Evolutionary conservation across 768 basidiomycete species (phyloP).

Genomic region (Lactarius evosmus): DNA sequence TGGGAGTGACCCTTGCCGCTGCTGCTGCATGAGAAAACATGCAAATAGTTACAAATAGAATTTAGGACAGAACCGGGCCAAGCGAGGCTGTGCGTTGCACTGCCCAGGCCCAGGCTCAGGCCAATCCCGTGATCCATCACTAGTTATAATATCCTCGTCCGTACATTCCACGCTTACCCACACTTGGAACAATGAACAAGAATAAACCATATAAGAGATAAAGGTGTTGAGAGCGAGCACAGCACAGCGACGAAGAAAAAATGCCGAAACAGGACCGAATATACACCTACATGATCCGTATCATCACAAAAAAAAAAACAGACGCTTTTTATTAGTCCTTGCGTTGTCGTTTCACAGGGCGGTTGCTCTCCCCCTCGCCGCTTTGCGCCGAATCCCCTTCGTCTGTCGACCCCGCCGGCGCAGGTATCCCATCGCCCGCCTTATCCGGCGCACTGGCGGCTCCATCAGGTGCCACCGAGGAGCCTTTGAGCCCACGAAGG

Average conservation of each 20-base stretch:
- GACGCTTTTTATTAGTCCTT: slow-evolving; percentile 24
- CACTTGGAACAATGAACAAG: too few relatives aligned
- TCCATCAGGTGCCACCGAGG: slow-evolving; percentile 11
- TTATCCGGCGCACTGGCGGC: slow-evolving; percentile 20
- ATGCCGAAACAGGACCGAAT: neutral
- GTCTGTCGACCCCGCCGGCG: slow-evolving; percentile 12
- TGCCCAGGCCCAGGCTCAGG: neutral
- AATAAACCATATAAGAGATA: neutral
- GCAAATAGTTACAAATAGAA: slow-evolving; percentile 16
- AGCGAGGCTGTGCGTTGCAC: neutral
- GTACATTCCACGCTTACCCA: too few relatives aligned
- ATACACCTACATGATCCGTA: slow-evolving; percentile 1
- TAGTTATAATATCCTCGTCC: neutral
- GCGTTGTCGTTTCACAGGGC: slow-evolving; percentile 31
- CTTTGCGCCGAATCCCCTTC: slow-evolving; percentile 23
- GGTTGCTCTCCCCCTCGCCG: slow-evolving; percentile 28
- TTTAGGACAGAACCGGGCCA: neutral
- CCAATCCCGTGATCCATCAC: neutral
- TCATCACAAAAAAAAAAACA: slow-evolving; percentile 4
- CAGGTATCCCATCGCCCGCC: slow-evolving; percentile 21
- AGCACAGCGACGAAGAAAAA: slow-evolving; percentile 6
- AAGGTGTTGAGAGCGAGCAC: neutral
- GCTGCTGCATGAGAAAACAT: slow-evolving; percentile 8
- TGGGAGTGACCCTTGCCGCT: neutral
- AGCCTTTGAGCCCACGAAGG: slow-evolving; percentile 39